Evolutionary conservation across 129 eudicot species (phyloP).

Genomic region (Gnaphalium uliginosum): DNA sequence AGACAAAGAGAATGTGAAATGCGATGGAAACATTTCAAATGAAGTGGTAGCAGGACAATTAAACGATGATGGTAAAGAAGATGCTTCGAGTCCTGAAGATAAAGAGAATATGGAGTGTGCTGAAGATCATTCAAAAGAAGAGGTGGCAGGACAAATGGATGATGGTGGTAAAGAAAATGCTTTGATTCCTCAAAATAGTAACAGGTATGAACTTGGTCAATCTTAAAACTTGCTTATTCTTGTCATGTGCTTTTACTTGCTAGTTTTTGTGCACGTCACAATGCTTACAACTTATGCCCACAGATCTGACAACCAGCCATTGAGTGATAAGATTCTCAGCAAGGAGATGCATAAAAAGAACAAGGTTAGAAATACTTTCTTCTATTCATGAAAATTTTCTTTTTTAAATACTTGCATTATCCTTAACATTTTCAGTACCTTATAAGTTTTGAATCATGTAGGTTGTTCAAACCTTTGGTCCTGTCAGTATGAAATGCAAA

Average conservation of each 20-base stretch:
- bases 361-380: slow-evolving; percentile 35
- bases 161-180: slow-evolving; percentile 74
- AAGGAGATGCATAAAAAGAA: slow-evolving; percentile 41
- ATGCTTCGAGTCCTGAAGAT: slow-evolving; percentile 21
- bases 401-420: not conserved
- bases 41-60: not conserved
- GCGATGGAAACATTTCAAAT: not conserved
- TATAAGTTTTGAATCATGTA: slow-evolving; percentile 22
- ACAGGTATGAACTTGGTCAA: slow-evolving; percentile 49
- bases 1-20: not conserved
- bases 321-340: slow-evolving; percentile 43
- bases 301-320: slow-evolving; percentile 31
- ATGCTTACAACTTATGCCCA: slow-evolving; percentile 6
- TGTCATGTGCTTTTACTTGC: slow-evolving; percentile 13
- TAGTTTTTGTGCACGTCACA: slow-evolving; percentile 7
- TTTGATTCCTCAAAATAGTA: slow-evolving; percentile 43
- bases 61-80: not conserved
- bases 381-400: not conserved
- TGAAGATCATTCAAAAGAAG: slow-evolving; percentile 22
- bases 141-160: slow-evolving; percentile 26
- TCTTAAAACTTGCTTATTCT: not conserved
- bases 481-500: slow-evolving; percentile 48
- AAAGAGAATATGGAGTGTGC: slow-evolving; percentile 30
- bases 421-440: not conserved
- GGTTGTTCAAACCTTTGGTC: slow-evolving; percentile 40